Percentiles rank a stretch among this genome's conserved stretches.
phyloP scores from a whole-genome alignment of 1,139 yeast species.

The Geotrichum aggregatum region DNA sequence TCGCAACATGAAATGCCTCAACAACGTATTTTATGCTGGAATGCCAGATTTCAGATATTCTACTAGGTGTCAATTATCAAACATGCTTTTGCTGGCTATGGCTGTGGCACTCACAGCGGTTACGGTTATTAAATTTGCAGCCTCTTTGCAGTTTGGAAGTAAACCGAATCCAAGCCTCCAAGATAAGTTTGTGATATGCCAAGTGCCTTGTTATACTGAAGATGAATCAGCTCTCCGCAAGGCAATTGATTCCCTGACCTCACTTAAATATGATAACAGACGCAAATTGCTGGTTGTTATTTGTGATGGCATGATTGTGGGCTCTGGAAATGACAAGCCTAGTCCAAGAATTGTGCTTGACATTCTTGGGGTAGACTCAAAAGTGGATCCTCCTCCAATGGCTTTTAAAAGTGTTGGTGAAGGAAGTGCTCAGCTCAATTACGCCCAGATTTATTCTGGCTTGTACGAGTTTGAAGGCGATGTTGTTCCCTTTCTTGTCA shows the following conservation, averaged over 20 bases:
- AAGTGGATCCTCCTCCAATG: constrained; percentile 39
- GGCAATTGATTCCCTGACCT: constrained; percentile 42
- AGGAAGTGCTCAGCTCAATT: constrained; percentile 40
- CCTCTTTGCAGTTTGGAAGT: constrained; percentile 40
- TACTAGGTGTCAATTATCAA: constrained; percentile 42
- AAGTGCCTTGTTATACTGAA: constrained; percentile 44
- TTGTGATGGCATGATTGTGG: constrained; percentile 44
- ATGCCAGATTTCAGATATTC: constrained; percentile 39
- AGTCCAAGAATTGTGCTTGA: constrained; percentile 43
- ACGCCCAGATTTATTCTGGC: constrained; percentile 43
- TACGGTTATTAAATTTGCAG: constrained; percentile 40
- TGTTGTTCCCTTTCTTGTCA: constrained; percentile 41
- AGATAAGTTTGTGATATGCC: constrained; percentile 42
- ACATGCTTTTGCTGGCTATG: constrained; percentile 39
- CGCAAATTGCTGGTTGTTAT: constrained; percentile 40
- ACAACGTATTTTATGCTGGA: constrained; percentile 37
- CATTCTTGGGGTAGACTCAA: constrained; percentile 41
- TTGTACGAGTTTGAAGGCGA: constrained; percentile 42
- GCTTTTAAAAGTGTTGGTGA: constrained; percentile 42
- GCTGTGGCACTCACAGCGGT: constrained; percentile 41
- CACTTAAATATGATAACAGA: constrained; percentile 39
- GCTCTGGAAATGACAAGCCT: constrained; percentile 42
- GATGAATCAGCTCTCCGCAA: constrained; percentile 42
- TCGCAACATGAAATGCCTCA: constrained; percentile 37
- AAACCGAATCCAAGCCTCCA: constrained; percentile 39